Base-by-base conservation (phyloP, 1,284 basidiomycete genomes). In the Apiotrichum gamsii region DNA sequence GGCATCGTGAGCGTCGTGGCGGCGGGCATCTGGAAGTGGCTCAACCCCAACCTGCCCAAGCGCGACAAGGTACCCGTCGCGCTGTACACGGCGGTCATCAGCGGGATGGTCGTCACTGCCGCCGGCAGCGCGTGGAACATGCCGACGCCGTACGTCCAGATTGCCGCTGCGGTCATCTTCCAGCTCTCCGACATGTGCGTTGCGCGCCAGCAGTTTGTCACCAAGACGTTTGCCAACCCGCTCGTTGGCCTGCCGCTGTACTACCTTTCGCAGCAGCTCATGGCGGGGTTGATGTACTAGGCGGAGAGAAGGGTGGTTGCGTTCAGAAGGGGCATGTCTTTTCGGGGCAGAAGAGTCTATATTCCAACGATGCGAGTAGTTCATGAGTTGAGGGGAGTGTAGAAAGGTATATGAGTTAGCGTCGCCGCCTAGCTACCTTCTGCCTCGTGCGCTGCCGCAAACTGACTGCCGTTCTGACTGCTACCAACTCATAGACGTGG, bases 121-220 rank as follows among this genome's bases (percentile, higher is more conserved):
- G 29, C 47, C 31, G 54, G 47, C 10, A 40, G 29, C 8, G 50
- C 47, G 23, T 33, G 14, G 34, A 37, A 43, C 39, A 36, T 41
- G 16, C 35, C 35, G 8, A 29, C 19, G 25, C 39, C 35, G 16
- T 43, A 36, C 47, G 20, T 34, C 5, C 52, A 54, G 46, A 41
- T 51, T 16, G 43, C 43, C 3, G 52, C 49, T 15, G 52, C 52
- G 8, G 16, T 51, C 19, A 21, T 54, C 23, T 54, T 54, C 40
- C 32, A 51, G 43, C 32, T 54, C 28, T 43, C 39, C 5, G 52
- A 54, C 46, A 39, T 54, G 21, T 49, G 33, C 29, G 52, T 54
- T 5, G 52, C 52, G 4, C 45, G 49, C 19, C 28, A 54, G 33
- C 49, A 51, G 46, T 54, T 54, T 31, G 49, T 54, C n/a, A n/a